Evolutionary conservation across 2,329 filamentous ascomycete genomes (phyloP), one percentile per base, ranked within the genome.

Genomic region (Cladosporium sp.): DNA sequence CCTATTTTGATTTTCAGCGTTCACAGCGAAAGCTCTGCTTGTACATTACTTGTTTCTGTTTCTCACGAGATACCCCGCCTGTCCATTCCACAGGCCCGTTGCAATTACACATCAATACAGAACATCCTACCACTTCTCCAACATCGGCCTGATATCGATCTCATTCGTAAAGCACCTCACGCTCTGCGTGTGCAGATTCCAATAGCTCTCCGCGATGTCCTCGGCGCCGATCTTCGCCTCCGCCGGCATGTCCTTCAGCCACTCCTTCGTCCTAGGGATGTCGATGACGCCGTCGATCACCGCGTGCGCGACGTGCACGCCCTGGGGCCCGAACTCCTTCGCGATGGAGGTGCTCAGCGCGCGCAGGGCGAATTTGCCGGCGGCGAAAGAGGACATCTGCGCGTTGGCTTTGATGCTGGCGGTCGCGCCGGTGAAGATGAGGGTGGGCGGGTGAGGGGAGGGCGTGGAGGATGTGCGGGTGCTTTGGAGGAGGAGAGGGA

Each of bases 141-240:
- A 76, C 68, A 82, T 90, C 1, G 89, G 89, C 57, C 89, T 76
- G 31, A 91, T 73, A 69, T 95, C 89, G 60, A 95, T 69, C 71
- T 95, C 88, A 65, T 88, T 87, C 0, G 87, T 90, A 63, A 92
- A 95, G 2, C 82, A 82, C 5, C 86, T 88, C 60, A 81, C 79
- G 32, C 85, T 86, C 73, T 95, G 89, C 0, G 83, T 86, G 65
- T 95, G 89, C 63, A 95, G 66, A 65, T 85, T 76, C 88, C 89
- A 95, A 64, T 95, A 95, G 9, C 82, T 80, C 59, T 95, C 88
- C 9, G 89, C 89, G 75, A 95, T 95, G 83, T 92, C 86, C 58
- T 88, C 85, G 8, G 89, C 79, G 56, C 73, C 83, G 55, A 95
- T 81, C 74, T 91, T 92, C 0, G 77, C 81, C 68, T 85, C 82